Evolutionary conservation across 2,329 filamentous ascomycete genomes (phyloP).

Genomic region (Nemania serpens): DNA sequence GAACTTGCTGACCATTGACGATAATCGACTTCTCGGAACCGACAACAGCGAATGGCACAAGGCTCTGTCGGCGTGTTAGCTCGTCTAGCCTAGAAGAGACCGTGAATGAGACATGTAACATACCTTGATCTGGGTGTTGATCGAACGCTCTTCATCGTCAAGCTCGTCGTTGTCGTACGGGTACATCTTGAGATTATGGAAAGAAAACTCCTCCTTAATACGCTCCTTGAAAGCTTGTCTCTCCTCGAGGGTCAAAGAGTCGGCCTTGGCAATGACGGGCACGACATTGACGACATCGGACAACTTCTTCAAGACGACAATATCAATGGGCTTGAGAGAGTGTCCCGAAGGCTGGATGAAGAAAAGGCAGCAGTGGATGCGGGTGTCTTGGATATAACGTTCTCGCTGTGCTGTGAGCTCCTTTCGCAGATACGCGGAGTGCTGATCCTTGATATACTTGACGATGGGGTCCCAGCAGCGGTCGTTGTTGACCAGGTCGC

Average conservation of each 20-base stretch:
- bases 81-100: not conserved
- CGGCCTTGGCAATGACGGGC: constrained; percentile 97
- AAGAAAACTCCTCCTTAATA: constrained; percentile 99
- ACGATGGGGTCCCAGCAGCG: constrained; percentile 99
- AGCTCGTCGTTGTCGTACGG: constrained; percentile 99
- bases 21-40: constrained; percentile 98
- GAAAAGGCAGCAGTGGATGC: constrained; percentile 99
- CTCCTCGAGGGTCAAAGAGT: constrained; percentile 95
- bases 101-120: constrained; percentile 23
- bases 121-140: constrained; percentile 98
- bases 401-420: constrained; percentile 99
- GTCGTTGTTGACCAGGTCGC: constrained; percentile 99
- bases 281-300: constrained; percentile 99
- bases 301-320: constrained; percentile 99
- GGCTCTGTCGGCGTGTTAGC: constrained; percentile 63
- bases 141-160: constrained; percentile 90
- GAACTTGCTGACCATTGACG: constrained; percentile 95
- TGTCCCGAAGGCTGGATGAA: constrained; percentile 99
- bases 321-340: constrained; percentile 98
- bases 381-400: constrained; percentile 98
- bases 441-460: constrained; percentile 99
- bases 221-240: constrained; percentile 95
- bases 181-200: constrained; percentile 99
- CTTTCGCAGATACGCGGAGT: constrained; percentile 98
- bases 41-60: constrained; percentile 96